A percentile compares a stretch with the other conserved stretches of the same genome.
These are phyloP conservation scores for Holtermannia corniformis DNA, from an alignment of 768 basidiomycete genomes.

Conservation along the genomic window DNA sequence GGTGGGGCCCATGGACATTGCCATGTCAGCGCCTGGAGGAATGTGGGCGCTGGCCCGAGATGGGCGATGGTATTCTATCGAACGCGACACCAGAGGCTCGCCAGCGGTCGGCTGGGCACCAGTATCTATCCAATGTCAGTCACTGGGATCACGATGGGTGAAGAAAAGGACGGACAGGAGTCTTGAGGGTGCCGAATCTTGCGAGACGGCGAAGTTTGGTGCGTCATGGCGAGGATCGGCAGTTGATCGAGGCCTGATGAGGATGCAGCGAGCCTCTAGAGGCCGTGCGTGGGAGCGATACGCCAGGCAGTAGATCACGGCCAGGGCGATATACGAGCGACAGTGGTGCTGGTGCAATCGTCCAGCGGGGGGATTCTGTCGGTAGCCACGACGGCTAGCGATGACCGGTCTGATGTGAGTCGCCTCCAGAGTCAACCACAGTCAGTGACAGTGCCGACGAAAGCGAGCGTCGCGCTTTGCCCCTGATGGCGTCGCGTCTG, in stretches of 20 bases:
- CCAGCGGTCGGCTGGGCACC: conserved; percentile 19
- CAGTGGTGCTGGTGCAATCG: too few relatives aligned
- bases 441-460: too few relatives aligned
- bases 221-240: background rate
- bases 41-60: conserved; percentile 36
- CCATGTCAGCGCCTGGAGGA: conserved; percentile 39
- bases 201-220: conserved; percentile 1
- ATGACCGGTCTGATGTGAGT: too few relatives aligned
- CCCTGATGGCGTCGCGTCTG: too few relatives aligned
- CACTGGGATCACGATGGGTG: background rate
- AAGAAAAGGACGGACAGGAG: conserved; percentile 22
- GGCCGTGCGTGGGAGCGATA: too few relatives aligned
- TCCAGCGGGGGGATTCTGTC: too few relatives aligned
- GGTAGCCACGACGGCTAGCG: too few relatives aligned
- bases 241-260: background rate
- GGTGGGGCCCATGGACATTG: conserved; percentile 34
- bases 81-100: conserved; percentile 24
- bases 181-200: conserved; percentile 41
- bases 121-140: background rate
- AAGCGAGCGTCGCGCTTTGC: too few relatives aligned
- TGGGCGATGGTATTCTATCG: conserved; percentile 41
- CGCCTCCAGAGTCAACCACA: too few relatives aligned
- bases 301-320: too few relatives aligned
- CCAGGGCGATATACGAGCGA: too few relatives aligned
- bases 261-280: background rate